These are phyloP conservation scores for Fraxinus paxiana DNA, from an alignment of 305 asterid species.

Conservation along the genomic window DNA sequence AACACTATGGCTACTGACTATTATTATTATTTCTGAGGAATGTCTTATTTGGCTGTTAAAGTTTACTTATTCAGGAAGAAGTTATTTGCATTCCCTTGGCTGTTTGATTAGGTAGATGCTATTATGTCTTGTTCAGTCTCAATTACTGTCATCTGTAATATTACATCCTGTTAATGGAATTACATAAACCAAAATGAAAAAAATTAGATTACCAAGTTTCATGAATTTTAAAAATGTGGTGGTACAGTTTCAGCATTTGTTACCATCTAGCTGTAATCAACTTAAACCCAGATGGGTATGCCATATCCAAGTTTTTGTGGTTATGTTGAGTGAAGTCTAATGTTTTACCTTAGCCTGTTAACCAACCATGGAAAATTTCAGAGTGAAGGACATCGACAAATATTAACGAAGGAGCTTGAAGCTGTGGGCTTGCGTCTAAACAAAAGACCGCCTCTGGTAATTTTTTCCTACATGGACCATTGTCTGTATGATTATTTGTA, in stretches of 20 bases:
- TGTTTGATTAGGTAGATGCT: conserved; percentile 13
- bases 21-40: not conserved
- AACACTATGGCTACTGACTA: not conserved
- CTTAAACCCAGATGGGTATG: not conserved
- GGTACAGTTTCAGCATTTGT: not conserved
- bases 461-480: not conserved
- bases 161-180: not conserved
- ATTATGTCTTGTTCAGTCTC: not conserved
- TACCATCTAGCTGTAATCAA: not conserved
- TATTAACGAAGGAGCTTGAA: conserved; percentile 92
- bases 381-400: conserved; percentile 99
- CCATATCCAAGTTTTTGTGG: not conserved
- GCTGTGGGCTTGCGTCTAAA: conserved; percentile 96
- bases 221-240: not conserved
- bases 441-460: conserved; percentile 93
- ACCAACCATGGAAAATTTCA: conserved; percentile 34
- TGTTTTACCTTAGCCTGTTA: conserved; percentile 9
- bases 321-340: not conserved
- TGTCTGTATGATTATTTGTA: not conserved
- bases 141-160: not conserved
- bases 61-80: conserved; percentile 1
- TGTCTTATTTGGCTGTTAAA: not conserved
- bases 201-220: not conserved
- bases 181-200: not conserved
- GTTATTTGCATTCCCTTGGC: not conserved